Base-by-base conservation (phyloP, 2,329 filamentous ascomycete species). In the Onygena corvina region DNA sequence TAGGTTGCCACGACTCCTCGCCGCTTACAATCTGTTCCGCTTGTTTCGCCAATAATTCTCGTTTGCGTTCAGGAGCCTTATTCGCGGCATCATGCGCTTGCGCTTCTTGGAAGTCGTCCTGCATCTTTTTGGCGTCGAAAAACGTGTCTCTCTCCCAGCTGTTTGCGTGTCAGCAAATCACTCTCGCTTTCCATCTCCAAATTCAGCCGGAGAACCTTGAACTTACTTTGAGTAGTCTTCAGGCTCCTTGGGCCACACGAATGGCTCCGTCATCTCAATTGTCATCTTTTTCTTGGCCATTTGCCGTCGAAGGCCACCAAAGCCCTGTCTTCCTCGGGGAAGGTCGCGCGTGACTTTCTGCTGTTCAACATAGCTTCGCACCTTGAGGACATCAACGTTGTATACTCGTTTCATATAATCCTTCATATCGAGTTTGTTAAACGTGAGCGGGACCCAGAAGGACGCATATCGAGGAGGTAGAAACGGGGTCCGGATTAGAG, bases 371-470 rank as follows among this genome's bases (percentile, higher is more conserved):
- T 79, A 90, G 48, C 85, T 88, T 53, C 90, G 84, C 54, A 96
- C 80, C 56, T 74, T 74, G 47, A 79, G 71, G 48, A 83, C 79
- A 55, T 81, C 76, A 53, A 96, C 81, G 53, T 77, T 75, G 74
- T 98, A 98, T 36, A 78, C 77, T 66, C 94, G 81, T 71, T 79
- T 85, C 54, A 98, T 82, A 72, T 96, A 98, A 72, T 95, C 89
- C 67, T 88, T 86, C 35, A 98, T 72, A 66, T 98, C 92, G 67
- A 96, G 83, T 71, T 98, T 98, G 75, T 87, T 94, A 75, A 95
- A 88, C 59, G 79, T 81, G 59, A 96, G 76, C 8, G 92, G 92
- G 27, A 95, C 90, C 61, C 83, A 76, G 78, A 98, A 98, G 60
- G 81, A 83, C 55, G 90, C 92, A 65, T 86, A 87, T 65, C 81